A percentile compares a stretch with the other conserved stretches of the same genome.
Evolutionary conservation across 2,329 filamentous ascomycete species (phyloP).

Genomic region (Talaromyces rugulosus): DNA sequence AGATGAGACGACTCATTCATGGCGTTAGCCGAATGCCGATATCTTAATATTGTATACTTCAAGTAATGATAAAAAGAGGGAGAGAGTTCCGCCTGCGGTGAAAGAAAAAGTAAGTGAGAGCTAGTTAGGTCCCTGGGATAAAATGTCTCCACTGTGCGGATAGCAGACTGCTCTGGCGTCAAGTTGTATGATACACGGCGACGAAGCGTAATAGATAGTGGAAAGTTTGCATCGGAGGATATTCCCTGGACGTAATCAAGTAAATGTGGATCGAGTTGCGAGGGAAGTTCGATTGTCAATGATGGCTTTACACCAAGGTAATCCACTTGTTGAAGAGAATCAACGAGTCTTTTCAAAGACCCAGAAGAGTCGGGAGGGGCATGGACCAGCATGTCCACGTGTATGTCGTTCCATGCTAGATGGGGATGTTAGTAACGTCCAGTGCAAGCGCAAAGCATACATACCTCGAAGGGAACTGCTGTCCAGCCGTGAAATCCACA

Average conservation of each 20-base stretch:
- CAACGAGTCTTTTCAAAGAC: constrained; percentile 69
- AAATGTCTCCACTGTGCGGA: constrained; percentile 79
- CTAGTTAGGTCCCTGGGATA: constrained; percentile 64
- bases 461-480: constrained; percentile 63
- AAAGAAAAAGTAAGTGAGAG: constrained; percentile 79
- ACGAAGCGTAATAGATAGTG: constrained; percentile 60
- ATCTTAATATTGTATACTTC: constrained; percentile 72
- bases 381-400: constrained; percentile 79
- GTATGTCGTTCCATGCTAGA: constrained; percentile 72
- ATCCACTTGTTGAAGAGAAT: constrained; percentile 71
- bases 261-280: constrained; percentile 62
- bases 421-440: constrained; percentile 13
- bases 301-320: constrained; percentile 68
- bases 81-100: constrained; percentile 74
- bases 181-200: constrained; percentile 65
- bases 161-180: constrained; percentile 65
- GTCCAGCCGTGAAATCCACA: constrained; percentile 77
- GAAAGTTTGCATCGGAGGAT: constrained; percentile 59
- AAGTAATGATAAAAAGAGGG: constrained; percentile 82
- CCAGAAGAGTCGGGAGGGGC: constrained; percentile 67
- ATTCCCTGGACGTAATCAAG: constrained; percentile 61
- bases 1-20: constrained; percentile 51
- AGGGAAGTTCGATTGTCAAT: constrained; percentile 79
- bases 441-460: constrained; percentile 13
- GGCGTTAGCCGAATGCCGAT: constrained; percentile 61